Conservation (phyloP, 345 rosid species). For the Salix exigua region DNA sequence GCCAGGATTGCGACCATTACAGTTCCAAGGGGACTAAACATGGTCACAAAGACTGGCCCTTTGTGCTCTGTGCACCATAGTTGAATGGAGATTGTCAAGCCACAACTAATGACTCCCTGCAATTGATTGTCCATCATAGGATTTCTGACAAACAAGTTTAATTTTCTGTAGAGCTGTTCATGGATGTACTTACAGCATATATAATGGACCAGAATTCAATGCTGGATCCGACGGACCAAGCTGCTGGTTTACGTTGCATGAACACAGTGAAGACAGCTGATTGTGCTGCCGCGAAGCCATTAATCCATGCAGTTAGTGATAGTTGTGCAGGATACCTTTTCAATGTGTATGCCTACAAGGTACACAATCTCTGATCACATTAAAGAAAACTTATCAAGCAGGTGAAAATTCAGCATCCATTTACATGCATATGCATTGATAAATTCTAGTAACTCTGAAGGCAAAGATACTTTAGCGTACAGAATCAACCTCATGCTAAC, state of each 20-base stretch:
- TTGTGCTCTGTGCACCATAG: constrained; percentile 28
- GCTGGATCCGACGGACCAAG: constrained; percentile 15
- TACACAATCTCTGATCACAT: neutral
- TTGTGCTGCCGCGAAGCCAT: constrained; percentile 21
- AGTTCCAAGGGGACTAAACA: constrained; percentile 25
- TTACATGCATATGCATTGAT: neutral
- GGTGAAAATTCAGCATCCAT: neutral
- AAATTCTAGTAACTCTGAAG: neutral
- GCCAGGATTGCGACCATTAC: constrained; percentile 20
- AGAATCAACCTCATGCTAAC: neutral
- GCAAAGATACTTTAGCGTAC: neutral
- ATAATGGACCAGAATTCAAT: constrained; percentile 13
- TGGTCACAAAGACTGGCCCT: constrained; percentile 33
- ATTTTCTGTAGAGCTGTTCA: neutral
- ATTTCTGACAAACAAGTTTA: neutral
- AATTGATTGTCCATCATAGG: neutral
- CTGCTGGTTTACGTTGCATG: constrained; percentile 9
- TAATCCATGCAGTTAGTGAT: constrained; percentile 29
- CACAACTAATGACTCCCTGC: constrained; percentile 19
- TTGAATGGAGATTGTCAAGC: constrained; percentile 8
- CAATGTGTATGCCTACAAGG: constrained; percentile 23
- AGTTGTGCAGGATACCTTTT: constrained; percentile 31
- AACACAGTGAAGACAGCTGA: constrained; percentile 26
- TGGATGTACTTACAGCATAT: constrained; percentile 16
- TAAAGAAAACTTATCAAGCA: neutral